These are phyloP conservation scores for Psilocybe cubensis DNA, from an alignment of 768 basidiomycete species.

Conservation along the genomic window DNA sequence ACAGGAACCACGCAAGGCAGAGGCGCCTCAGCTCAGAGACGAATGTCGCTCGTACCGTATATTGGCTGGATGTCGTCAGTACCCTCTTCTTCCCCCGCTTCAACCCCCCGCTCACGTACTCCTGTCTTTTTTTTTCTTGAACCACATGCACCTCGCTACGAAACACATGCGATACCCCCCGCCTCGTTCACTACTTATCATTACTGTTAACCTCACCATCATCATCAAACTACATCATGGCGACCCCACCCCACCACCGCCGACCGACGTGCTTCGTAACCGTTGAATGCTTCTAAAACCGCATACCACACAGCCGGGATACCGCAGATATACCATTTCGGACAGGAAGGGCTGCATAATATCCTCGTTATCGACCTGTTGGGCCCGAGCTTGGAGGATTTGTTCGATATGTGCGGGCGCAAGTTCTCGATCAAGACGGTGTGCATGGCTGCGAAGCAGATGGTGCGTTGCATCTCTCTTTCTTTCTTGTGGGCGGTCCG, in stretches of 20 bases:
- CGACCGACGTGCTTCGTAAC: not conserved
- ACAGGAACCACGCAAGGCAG: slow-evolving; percentile 91
- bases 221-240: not conserved
- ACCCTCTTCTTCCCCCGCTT: slow-evolving; percentile 1
- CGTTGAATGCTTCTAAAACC: not conserved
- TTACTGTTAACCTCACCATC: not conserved
- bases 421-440: slow-evolving; percentile 99
- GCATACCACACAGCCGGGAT: slow-evolving; percentile 75
- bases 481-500: not conserved
- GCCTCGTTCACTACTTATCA: not conserved
- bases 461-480: slow-evolving; percentile 52
- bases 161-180: slow-evolving; percentile 9
- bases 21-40: slow-evolving; percentile 96
- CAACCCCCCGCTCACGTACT: slow-evolving; percentile 14
- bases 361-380: slow-evolving; percentile 98
- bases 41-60: slow-evolving; percentile 98
- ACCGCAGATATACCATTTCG: slow-evolving; percentile 99
- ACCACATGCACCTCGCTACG: too few species aligned
- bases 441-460: slow-evolving; percentile 98
- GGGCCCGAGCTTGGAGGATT: slow-evolving; percentile 94
- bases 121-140: slow-evolving; percentile 5
- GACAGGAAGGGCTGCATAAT: slow-evolving; percentile 97
- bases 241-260: too few species aligned
- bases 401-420: slow-evolving; percentile 99
- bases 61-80: slow-evolving; percentile 87